Evolutionary conservation across 2,329 filamentous ascomycete species (phyloP), one percentile per base, ranked within the genome.

Genomic region (Fusarium chuoi): DNA sequence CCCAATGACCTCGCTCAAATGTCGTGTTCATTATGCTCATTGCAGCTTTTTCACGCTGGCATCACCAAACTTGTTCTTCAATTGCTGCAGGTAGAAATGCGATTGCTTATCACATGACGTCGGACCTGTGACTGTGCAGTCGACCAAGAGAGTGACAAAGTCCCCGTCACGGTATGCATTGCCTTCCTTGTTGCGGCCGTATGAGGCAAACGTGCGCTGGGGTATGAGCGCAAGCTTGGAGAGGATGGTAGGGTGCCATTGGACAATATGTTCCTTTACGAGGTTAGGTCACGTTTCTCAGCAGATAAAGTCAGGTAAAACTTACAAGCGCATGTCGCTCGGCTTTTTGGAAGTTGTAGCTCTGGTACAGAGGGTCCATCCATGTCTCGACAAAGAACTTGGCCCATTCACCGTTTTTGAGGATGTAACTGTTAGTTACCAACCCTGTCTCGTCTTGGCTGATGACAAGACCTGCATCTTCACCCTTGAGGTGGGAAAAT

Each of bases 221-320:
- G 96, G 95, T n/a, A 99, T 87, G 28, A 99, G 87, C 4, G 93
- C 95, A 70, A 98, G 85, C 80, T 95, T 96, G 42, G 96, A 94
- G 17, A 99, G 89, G 49, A 99, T 92, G 0, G 96, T 99, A 35
- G 96, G 95, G 81, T 99, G 96, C 97, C 96, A 99, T 86, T 98
- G 96, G 39, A 94, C 90, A 75, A 96, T 93, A 80, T 96, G 94
- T 83, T 96, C 93, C 93, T 95, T 71, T 26, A 46, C 54, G 17
- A 28, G 72, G 85, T 62, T 36, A 69, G 26, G 41, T 22, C 33
- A 13, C 28, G 8, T 17, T 28, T 15, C 36, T 41, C 26, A 26
- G 38, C 13, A 48, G 33, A 26, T 20, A 6, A 45, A 24, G 7
- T 24, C 2, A 12, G 9, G 20, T 20, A 20, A 28, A 38, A 81